phyloP scores from a whole-genome alignment of 2,329 filamentous ascomycete genomes.

The Talaromyces sp. region DNA sequence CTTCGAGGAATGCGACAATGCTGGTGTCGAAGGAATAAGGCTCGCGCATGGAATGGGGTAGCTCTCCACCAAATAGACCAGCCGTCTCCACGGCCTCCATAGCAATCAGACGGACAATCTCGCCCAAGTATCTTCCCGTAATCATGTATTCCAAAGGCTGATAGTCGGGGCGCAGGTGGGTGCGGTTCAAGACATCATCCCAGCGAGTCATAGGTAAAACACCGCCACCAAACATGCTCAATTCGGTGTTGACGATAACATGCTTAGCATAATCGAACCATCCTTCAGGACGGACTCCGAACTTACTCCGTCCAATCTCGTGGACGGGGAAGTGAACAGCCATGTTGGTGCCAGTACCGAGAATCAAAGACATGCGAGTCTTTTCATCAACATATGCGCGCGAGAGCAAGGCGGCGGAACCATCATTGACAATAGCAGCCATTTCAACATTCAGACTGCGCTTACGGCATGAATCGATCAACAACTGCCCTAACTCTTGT shows the following conservation, averaged over 20 bases:
- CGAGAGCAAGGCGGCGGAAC: slow-evolving; percentile 63
- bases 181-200: slow-evolving; percentile 62
- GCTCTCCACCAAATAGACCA: slow-evolving; percentile 59
- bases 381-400: slow-evolving; percentile 63
- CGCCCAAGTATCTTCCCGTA: slow-evolving; percentile 65
- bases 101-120: slow-evolving; percentile 64
- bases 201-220: slow-evolving; percentile 62
- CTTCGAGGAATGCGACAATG: slow-evolving; percentile 61
- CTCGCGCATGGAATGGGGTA: slow-evolving; percentile 58
- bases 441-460: slow-evolving; percentile 60
- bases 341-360: slow-evolving; percentile 67
- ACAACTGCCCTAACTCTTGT: slow-evolving; percentile 61
- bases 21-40: slow-evolving; percentile 63
- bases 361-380: slow-evolving; percentile 65
- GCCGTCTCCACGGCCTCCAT: slow-evolving; percentile 61
- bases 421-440: slow-evolving; percentile 67
- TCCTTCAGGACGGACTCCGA: slow-evolving; percentile 55
- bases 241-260: slow-evolving; percentile 67
- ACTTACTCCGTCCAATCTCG: slow-evolving; percentile 58
- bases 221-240: slow-evolving; percentile 65
- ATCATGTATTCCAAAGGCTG: slow-evolving; percentile 68
- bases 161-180: slow-evolving; percentile 62
- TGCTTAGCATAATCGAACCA: slow-evolving; percentile 62
- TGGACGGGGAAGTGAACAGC: slow-evolving; percentile 63
- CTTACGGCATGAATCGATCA: slow-evolving; percentile 60